These are phyloP conservation scores for Paxillus involutus DNA, from an alignment of 768 basidiomycete genomes.

Conservation along the genomic window DNA sequence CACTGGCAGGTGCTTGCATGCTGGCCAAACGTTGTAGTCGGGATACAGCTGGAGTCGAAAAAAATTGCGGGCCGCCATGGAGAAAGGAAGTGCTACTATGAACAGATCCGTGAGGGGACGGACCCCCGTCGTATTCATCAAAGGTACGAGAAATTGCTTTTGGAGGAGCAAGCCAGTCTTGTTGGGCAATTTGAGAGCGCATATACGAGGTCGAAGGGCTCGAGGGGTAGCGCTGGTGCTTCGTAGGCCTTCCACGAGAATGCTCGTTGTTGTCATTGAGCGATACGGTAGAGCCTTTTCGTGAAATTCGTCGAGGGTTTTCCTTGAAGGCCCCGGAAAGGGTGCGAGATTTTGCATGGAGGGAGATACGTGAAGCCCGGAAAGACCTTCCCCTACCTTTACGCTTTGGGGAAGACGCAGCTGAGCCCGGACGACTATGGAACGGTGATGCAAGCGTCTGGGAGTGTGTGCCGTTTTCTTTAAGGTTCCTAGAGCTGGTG, in stretches of 20 bases:
- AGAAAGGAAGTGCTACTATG: conserved; percentile 18
- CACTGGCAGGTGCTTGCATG: neutral
- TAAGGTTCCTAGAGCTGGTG: conserved; percentile 40
- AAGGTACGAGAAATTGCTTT: conserved; percentile 3
- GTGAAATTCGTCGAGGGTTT: conserved; percentile 11
- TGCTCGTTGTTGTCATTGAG: conserved; percentile 14
- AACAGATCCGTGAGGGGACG: conserved; percentile 5
- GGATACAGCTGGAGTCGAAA: conserved; percentile 24
- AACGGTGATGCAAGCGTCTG: conserved; percentile 45
- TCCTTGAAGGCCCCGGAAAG: conserved; percentile 32
- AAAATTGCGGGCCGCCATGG: conserved; percentile 19
- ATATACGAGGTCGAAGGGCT: conserved; percentile 28
- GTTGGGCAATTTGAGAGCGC: conserved; percentile 14
- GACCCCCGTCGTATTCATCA: neutral
- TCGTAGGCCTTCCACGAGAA: conserved; percentile 10
- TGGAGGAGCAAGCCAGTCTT: conserved; percentile 14
- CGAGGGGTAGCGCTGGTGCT: conserved; percentile 18
- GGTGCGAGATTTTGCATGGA: conserved; percentile 38
- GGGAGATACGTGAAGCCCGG: conserved; percentile 17
- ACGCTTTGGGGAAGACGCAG: conserved; percentile 35
- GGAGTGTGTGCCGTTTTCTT: conserved; percentile 34
- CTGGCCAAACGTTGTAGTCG: conserved; percentile 1
- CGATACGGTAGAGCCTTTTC: conserved; percentile 17
- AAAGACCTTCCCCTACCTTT: conserved; percentile 10
- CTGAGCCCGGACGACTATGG: conserved; percentile 43